phyloP scores from a whole-genome alignment of 495 filamentous ascomycete genomes.

The Trichoderma gamsii region DNA sequence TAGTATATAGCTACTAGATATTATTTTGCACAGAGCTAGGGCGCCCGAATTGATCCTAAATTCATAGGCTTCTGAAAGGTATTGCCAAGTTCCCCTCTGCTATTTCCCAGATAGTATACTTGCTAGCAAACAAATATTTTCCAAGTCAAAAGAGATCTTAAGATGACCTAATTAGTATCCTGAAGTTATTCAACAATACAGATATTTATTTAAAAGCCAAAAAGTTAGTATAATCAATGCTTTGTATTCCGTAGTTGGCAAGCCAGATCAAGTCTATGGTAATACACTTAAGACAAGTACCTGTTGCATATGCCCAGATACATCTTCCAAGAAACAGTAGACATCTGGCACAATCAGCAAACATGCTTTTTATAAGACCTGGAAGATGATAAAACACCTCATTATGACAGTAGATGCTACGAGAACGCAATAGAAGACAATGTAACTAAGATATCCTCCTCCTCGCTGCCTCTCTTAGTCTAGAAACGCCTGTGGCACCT shows the following conservation, averaged over 20 bases:
- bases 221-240: too few species aligned
- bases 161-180: too few species aligned
- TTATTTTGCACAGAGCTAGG: too few species aligned
- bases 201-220: too few species aligned
- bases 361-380: background rate
- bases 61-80: background rate
- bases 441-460: background rate
- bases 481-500: conserved; percentile 17
- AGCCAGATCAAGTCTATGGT: background rate
- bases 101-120: background rate
- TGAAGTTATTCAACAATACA: too few species aligned
- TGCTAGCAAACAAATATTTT: background rate
- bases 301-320: background rate
- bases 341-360: background rate
- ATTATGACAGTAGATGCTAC: background rate
- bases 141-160: background rate
- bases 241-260: background rate
- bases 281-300: background rate
- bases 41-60: background rate
- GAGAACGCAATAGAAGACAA: background rate
- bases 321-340: background rate
- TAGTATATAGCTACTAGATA: too few species aligned
- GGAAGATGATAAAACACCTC: background rate
- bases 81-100: background rate
- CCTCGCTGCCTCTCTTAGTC: background rate